Evolutionary conservation across 805 yeast genomes (phyloP).

Genomic region (Starmerella davenportii): DNA sequence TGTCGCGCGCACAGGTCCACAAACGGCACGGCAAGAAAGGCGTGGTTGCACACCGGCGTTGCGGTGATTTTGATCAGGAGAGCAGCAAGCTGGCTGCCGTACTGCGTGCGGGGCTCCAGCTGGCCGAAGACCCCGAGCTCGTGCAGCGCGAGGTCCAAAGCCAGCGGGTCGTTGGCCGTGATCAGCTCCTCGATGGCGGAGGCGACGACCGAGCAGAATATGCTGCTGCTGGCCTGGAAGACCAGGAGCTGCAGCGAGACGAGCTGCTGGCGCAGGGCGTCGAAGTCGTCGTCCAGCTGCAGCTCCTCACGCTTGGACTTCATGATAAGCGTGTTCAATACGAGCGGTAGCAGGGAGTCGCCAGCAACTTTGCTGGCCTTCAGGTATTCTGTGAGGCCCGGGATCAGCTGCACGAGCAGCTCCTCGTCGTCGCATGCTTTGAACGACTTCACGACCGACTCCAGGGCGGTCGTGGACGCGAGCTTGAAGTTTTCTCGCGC

Average conservation of each 20-base stretch:
- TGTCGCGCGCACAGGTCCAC: background rate
- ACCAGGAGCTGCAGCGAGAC: constrained; percentile 73
- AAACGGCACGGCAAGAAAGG: background rate
- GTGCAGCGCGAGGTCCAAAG: constrained; percentile 68
- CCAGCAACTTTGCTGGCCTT: constrained; percentile 27
- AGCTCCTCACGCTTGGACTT: constrained; percentile 65
- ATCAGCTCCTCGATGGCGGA: constrained; percentile 23
- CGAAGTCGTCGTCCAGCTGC: constrained; percentile 32
- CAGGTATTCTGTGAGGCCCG: constrained; percentile 59
- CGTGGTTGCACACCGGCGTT: background rate
- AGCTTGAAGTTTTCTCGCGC: too few species aligned
- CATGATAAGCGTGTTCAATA: constrained; percentile 50
- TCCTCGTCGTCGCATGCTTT: constrained; percentile 62
- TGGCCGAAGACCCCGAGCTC: constrained; percentile 61
- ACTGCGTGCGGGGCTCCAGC: background rate
- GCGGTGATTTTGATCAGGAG: background rate
- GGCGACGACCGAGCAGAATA: constrained; percentile 44
- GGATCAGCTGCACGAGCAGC: constrained; percentile 63
- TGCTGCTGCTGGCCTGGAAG: constrained; percentile 38
- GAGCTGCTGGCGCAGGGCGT: constrained; percentile 57
- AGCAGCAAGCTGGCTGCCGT: background rate
- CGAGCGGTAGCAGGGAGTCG: constrained; percentile 25
- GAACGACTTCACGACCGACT: background rate
- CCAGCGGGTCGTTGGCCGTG: constrained; percentile 21
- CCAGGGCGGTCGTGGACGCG: background rate